These are phyloP conservation scores for Senecio squalidus DNA, from an alignment of 140 eudicot genomes.

Conservation along the genomic window DNA sequence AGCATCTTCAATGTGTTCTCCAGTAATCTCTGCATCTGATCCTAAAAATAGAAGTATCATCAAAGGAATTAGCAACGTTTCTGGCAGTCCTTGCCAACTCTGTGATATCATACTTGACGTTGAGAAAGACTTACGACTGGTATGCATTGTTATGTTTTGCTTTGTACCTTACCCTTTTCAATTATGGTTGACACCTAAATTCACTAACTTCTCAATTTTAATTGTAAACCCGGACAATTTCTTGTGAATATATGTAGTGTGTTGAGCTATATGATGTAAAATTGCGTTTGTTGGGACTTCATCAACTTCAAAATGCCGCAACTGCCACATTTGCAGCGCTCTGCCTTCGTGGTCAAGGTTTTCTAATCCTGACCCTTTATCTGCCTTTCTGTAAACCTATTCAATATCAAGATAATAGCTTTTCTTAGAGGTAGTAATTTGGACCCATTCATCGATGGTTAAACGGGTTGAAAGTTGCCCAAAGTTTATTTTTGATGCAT, in stretches of 20 bases:
- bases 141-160: conserved; percentile 22
- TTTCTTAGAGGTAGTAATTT: background rate
- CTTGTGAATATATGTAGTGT: conserved; percentile 37
- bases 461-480: background rate
- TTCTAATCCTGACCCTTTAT: background rate
- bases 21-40: conserved; percentile 71
- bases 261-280: conserved; percentile 62
- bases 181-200: conserved; percentile 3
- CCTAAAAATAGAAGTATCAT: conserved; percentile 62
- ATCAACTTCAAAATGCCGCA: conserved; percentile 93
- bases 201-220: conserved; percentile 1
- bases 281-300: conserved; percentile 70
- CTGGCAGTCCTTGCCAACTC: conserved; percentile 52
- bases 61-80: conserved; percentile 40
- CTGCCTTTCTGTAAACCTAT: background rate
- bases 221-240: background rate
- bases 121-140: conserved; percentile 53
- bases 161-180: conserved; percentile 7
- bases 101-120: conserved; percentile 63
- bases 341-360: conserved; percentile 89
- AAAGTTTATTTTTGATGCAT: too few species aligned
- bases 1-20: conserved; percentile 70
- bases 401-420: background rate
- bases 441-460: background rate
- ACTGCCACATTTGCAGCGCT: conserved; percentile 94